These are phyloP conservation scores for Nakaseomyces bracarensis DNA, from an alignment of 1,139 yeast genomes.

Conservation along the genomic window DNA sequence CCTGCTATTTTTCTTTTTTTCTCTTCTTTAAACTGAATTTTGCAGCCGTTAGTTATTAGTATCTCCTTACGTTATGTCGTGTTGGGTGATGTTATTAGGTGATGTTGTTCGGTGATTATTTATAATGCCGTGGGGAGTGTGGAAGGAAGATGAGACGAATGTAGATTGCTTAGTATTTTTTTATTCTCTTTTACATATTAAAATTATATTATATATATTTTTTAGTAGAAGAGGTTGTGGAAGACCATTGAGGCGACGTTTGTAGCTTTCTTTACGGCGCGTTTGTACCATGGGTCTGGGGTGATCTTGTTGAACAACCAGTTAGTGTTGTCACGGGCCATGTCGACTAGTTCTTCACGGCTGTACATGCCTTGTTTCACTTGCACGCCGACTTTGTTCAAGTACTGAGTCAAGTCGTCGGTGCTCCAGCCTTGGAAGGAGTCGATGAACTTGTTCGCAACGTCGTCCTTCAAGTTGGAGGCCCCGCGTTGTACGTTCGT, in stretches of 20 bases:
- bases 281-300: conserved; percentile 21
- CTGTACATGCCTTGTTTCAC: conserved; percentile 32
- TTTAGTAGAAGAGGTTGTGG: background rate
- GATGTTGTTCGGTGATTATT: no score
- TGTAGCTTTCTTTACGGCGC: conserved; percentile 6
- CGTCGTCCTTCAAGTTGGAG: conserved; percentile 24
- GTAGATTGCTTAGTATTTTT: no score
- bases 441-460: conserved; percentile 18
- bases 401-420: conserved; percentile 46
- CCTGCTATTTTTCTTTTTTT: no score
- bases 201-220: no score
- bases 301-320: conserved; percentile 31
- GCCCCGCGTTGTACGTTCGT: conserved; percentile 19
- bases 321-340: conserved; percentile 42
- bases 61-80: no score
- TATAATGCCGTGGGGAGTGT: no score
- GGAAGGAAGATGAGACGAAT: no score
- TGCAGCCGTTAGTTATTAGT: no score
- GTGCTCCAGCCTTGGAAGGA: conserved; percentile 46
- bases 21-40: no score
- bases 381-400: conserved; percentile 44
- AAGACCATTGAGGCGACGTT: conserved; percentile 2
- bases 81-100: no score
- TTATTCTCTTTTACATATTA: no score
- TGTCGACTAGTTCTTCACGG: conserved; percentile 40